Evolutionary conservation across 257 asterid species (phyloP).

Genomic region (Solanum appendiculatum): DNA sequence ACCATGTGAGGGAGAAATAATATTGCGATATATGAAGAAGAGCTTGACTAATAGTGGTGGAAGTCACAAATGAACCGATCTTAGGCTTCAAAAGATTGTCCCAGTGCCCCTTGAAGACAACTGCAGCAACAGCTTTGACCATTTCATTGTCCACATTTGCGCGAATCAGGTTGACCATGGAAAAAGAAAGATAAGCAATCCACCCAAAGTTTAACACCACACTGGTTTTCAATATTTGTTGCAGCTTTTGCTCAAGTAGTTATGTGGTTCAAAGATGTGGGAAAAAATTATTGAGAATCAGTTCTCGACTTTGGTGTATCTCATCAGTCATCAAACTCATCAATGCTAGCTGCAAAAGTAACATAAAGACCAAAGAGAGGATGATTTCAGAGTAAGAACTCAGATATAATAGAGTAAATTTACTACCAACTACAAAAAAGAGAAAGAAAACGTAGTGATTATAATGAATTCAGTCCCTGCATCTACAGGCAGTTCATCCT

Average conservation of each 20-base stretch:
- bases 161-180: constrained; percentile 34
- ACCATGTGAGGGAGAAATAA: constrained; percentile 41
- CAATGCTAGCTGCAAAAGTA: not conserved
- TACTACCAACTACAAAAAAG: not conserved
- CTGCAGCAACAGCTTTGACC: constrained; percentile 40
- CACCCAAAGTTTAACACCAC: not conserved
- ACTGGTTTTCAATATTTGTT: not conserved
- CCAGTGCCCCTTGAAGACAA: constrained; percentile 65
- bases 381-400: not conserved
- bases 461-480: not conserved
- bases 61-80: constrained; percentile 48
- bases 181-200: not conserved
- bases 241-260: not conserved
- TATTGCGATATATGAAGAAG: constrained; percentile 34
- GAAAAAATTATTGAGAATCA: not conserved
- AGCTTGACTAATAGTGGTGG: constrained; percentile 47
- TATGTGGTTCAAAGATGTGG: not conserved
- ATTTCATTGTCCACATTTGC: constrained; percentile 26
- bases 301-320: not conserved
- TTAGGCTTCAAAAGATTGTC: constrained; percentile 57
- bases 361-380: not conserved
- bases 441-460: not conserved
- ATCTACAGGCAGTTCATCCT: not conserved
- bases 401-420: not conserved
- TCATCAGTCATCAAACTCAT: not conserved